phyloP scores from a whole-genome alignment of 345 rosid genomes.

The Camelina hispida region DNA sequence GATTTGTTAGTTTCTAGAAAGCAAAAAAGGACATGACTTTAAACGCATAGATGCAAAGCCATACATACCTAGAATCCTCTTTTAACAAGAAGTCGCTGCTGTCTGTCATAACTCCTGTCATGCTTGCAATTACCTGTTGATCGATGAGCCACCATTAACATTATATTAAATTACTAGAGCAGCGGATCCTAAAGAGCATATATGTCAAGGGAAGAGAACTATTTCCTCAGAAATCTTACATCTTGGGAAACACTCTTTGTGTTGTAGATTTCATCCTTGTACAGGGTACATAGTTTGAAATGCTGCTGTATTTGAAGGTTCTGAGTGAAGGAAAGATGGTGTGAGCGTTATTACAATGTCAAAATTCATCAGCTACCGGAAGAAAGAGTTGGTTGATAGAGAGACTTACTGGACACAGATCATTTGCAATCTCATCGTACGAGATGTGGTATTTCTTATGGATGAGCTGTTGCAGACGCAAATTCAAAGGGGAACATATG shows the following conservation, averaged over 20 bases:
- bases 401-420: constrained; percentile 81
- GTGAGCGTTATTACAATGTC: constrained; percentile 7
- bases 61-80: constrained; percentile 76
- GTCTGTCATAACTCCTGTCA: constrained; percentile 88
- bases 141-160: not conserved
- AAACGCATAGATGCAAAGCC: constrained; percentile 11
- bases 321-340: constrained; percentile 45
- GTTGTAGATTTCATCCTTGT: constrained; percentile 96
- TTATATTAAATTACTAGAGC: not conserved
- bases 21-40: constrained; percentile 1
- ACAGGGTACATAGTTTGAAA: constrained; percentile 87
- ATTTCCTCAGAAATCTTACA: constrained; percentile 54
- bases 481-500: constrained; percentile 5
- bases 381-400: constrained; percentile 16
- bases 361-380: constrained; percentile 23
- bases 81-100: constrained; percentile 90
- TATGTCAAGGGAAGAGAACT: not conserved
- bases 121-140: constrained; percentile 84
- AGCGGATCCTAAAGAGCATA: constrained; percentile 4
- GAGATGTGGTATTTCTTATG: constrained; percentile 43
- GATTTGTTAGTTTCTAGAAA: constrained; percentile 27
- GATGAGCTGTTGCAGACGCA: constrained; percentile 52
- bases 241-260: constrained; percentile 84
- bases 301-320: constrained; percentile 89
- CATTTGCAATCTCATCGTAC: constrained; percentile 58